Conservation (phyloP, 1,284 basidiomycete species). For the Puccinia coronata region DNA sequence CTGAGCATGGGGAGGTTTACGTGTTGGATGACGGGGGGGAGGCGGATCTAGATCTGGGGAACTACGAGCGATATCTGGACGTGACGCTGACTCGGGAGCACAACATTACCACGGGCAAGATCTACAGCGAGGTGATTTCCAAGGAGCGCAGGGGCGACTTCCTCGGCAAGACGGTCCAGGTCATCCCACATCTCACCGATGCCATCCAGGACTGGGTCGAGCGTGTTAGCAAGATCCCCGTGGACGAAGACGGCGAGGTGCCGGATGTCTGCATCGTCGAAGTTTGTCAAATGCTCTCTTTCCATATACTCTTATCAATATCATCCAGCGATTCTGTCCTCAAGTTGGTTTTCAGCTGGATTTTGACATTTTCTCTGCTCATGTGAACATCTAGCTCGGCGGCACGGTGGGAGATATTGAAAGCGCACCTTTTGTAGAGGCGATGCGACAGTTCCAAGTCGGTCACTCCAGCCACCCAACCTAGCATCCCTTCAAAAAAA, state of each 20-base stretch:
- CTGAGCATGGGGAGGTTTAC: slow-evolving; percentile 98
- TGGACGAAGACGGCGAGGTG: slow-evolving; percentile 87
- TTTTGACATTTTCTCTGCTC: neutral
- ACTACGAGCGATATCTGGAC: slow-evolving; percentile 97
- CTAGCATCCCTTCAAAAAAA: neutral
- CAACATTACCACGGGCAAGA: slow-evolving; percentile 98
- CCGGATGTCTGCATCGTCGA: slow-evolving; percentile 98
- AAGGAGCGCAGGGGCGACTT: slow-evolving; percentile 97
- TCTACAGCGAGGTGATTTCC: slow-evolving; percentile 95
- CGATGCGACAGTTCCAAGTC: slow-evolving; percentile 86
- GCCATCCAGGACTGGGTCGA: slow-evolving; percentile 99
- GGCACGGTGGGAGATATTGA: slow-evolving; percentile 96
- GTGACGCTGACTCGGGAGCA: slow-evolving; percentile 92
- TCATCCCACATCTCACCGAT: slow-evolving; percentile 94
- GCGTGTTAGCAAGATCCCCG: slow-evolving; percentile 86
- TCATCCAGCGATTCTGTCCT: no score
- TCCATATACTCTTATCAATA: neutral
- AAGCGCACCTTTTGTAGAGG: slow-evolving; percentile 95
- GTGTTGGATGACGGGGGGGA: slow-evolving; percentile 98
- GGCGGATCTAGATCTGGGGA: slow-evolving; percentile 95
- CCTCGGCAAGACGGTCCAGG: slow-evolving; percentile 96
- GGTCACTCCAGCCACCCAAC: neutral
- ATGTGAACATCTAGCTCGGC: slow-evolving; percentile 68
- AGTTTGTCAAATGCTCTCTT: slow-evolving; percentile 59
- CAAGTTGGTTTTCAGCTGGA: neutral